Evolutionary conservation across 2,329 filamentous ascomycete species (phyloP), one percentile per base, ranked within the genome.

Genomic region (Sclerotinia minor): DNA sequence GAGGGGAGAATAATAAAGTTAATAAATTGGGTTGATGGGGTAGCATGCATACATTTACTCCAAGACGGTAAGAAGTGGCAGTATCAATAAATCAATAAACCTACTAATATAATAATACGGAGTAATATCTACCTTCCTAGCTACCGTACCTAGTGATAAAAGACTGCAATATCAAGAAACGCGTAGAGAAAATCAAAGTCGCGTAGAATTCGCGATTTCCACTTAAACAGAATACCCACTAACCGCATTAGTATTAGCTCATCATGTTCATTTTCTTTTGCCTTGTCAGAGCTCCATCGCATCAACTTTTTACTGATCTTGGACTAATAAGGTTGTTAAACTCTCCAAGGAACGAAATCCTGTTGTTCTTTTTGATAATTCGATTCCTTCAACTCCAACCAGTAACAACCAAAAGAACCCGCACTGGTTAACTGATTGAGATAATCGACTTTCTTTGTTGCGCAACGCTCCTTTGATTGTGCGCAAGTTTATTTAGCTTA

Each of bases 201-300:
- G 55, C 65, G 65, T 59, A 29, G 21, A 11, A 61, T 53, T 49
- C 57, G 65, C 35, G 65, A 67, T 45, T 67, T 61, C 44, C 65
- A 67, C 65, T 38, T 54, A 35, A 32, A 32, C 4, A 44, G 9
- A 8, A 7, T 4, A 35, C 1, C 1, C 13, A 15, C 65, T 67
- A 67, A 61, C 8, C 32, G 3, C 1, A 54, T 24, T 35, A 1
- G 21, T 5, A 1, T 35, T 61, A 67, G 57, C 26, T 50, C 13
- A 24, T 9, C 21, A 24, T 17, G 53, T 24, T 26, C 8, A 61
- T 58, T 63, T 61, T 63, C 35, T 45, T 41, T 26, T 26, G 49
- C 45, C 61, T 41, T 24, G 32, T 26, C 24, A 61, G 59, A 57
- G 54, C 54, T 57, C 53, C 26, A 47, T 47, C 45, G n/a, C 17